A percentile compares a stretch with the other conserved stretches of the same genome.
These are phyloP conservation scores for Suhomyces ambrosiae DNA, from an alignment of 1,139 yeast species.

Conservation along the genomic window DNA sequence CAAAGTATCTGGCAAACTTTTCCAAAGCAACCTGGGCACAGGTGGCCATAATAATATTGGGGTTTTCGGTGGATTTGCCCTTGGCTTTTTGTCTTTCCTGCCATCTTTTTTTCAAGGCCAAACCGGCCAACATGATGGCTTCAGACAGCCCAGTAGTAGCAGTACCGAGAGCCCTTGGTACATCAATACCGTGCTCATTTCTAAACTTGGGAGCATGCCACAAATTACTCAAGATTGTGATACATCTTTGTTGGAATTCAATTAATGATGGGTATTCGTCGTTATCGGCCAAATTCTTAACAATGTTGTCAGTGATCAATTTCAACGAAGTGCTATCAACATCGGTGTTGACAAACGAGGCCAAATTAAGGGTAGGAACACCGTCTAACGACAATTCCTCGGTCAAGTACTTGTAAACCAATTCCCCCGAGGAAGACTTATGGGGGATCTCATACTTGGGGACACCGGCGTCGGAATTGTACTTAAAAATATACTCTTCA, in stretches of 20 bases:
- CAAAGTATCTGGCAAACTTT: constrained; percentile 91
- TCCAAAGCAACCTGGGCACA: constrained; percentile 95
- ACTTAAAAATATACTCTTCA: constrained; percentile 38
- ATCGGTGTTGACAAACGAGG: constrained; percentile 84
- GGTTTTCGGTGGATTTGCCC: constrained; percentile 64
- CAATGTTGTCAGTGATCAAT: constrained; percentile 67
- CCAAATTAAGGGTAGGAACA: constrained; percentile 78
- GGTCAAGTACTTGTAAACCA: constrained; percentile 64
- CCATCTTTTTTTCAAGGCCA: constrained; percentile 91
- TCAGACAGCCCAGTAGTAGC: constrained; percentile 95
- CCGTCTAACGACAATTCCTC: constrained; percentile 85
- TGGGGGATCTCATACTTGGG: constrained; percentile 62
- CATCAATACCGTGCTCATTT: constrained; percentile 28
- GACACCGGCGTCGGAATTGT: constrained; percentile 34
- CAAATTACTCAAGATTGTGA: constrained; percentile 72
- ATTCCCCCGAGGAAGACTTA: constrained; percentile 51
- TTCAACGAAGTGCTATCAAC: constrained; percentile 49
- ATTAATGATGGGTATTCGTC: constrained; percentile 90
- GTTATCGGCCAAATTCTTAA: constrained; percentile 88
- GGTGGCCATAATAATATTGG: constrained; percentile 92
- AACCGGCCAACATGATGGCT: constrained; percentile 91
- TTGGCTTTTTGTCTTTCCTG: constrained; percentile 61
- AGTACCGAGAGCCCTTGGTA: constrained; percentile 67
- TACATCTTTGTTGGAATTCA: constrained; percentile 79
- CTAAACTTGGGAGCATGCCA: constrained; percentile 70